A percentile compares a stretch with the other conserved stretches of the same genome.
phyloP scores from a whole-genome alignment of 2,329 filamentous ascomycete species.

The Fusarium lateritium region DNA sequence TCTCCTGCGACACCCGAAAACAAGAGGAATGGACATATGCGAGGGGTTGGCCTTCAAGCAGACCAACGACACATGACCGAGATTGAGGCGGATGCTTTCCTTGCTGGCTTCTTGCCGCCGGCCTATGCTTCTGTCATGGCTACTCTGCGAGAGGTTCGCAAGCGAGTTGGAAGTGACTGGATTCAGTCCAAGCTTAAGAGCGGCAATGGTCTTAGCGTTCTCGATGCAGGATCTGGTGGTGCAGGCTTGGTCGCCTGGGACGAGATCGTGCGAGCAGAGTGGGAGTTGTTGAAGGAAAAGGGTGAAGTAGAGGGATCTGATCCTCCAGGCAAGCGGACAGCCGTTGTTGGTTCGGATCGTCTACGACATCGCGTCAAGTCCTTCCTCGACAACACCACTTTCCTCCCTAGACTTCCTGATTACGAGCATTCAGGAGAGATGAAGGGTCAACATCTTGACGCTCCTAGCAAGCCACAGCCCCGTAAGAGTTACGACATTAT shows the following conservation, averaged over 20 bases:
- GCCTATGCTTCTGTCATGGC: constrained; percentile 78
- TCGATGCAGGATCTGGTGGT: constrained; percentile 83
- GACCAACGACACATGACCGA: constrained; percentile 77
- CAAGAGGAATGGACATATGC: constrained; percentile 71
- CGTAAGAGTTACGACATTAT: constrained; percentile 91
- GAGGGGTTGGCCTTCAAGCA: constrained; percentile 74
- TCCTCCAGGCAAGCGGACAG: constrained; percentile 81
- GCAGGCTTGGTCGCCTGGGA: constrained; percentile 83
- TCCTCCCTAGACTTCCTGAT: constrained; percentile 92
- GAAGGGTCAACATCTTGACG: constrained; percentile 71
- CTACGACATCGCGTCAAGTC: constrained; percentile 82
- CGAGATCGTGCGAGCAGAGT: constrained; percentile 85
- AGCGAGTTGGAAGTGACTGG: constrained; percentile 80
- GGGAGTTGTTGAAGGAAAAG: constrained; percentile 75
- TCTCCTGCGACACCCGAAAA: constrained; percentile 79
- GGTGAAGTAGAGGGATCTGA: constrained; percentile 59
- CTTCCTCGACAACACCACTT: constrained; percentile 90
- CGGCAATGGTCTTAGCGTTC: constrained; percentile 70
- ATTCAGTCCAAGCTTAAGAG: constrained; percentile 73
- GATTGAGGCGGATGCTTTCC: constrained; percentile 81
- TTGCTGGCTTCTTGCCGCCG: constrained; percentile 78
- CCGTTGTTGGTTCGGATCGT: constrained; percentile 81
- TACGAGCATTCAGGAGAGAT: constrained; percentile 78
- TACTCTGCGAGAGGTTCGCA: constrained; percentile 80
- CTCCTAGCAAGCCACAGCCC: constrained; percentile 66